Conservation (phyloP, 2,329 filamentous ascomycete species). For the Claviceps sp. region DNA sequence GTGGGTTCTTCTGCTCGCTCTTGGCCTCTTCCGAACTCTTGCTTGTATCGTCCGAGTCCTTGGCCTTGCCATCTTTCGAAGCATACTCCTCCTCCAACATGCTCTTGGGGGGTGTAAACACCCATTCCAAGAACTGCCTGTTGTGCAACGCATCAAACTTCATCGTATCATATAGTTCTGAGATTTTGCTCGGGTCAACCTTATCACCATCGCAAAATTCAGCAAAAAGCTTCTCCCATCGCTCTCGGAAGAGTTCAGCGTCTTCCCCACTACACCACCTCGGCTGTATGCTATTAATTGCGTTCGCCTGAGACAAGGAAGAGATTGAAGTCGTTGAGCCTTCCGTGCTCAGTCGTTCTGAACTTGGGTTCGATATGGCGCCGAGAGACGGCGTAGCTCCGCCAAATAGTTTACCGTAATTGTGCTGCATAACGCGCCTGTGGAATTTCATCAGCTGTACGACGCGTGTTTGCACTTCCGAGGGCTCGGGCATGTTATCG, state of each 20-base stretch:
- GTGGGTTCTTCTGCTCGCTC: constrained; percentile 15
- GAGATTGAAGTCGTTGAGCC: constrained; percentile 29
- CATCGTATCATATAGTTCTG: constrained; percentile 97
- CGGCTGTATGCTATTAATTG: constrained; percentile 61
- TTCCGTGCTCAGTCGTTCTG: constrained; percentile 30
- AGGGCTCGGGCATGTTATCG: constrained; percentile 84
- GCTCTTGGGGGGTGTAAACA: constrained; percentile 74
- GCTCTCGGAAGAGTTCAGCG: constrained; percentile 82
- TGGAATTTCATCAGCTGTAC: constrained; percentile 98
- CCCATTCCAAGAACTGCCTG: constrained; percentile 90
- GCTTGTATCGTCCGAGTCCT: constrained; percentile 26
- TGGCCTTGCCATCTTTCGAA: constrained; percentile 27
- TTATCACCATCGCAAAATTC: constrained; percentile 97
- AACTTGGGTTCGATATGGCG: constrained; percentile 38
- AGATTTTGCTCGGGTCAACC: constrained; percentile 96
- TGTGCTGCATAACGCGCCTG: constrained; percentile 85
- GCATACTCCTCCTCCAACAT: constrained; percentile 62
- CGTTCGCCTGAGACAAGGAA: constrained; percentile 45
- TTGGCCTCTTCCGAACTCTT: constrained; percentile 24
- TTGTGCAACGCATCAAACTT: constrained; percentile 98
- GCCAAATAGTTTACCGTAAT: constrained; percentile 68
- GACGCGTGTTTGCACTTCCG: constrained; percentile 79
- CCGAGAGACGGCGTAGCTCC: constrained; percentile 50
- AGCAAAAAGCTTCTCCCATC: constrained; percentile 95
- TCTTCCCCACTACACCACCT: constrained; percentile 97